Evolutionary conservation across 352 stramenopile species (phyloP).

Genomic region (Phytopythium chamaehyphon): DNA sequence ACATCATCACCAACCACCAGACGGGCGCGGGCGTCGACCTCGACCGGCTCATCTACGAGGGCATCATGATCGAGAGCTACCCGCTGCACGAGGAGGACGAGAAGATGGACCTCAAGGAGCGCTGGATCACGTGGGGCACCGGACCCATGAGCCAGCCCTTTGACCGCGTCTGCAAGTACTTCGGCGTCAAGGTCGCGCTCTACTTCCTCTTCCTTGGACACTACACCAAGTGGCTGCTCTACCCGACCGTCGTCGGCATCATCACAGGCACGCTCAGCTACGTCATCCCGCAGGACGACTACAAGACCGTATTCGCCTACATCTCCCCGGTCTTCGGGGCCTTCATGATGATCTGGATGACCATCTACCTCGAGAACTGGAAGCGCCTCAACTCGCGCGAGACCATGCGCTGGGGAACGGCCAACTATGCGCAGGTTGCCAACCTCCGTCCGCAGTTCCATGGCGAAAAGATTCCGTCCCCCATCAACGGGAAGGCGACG

Average conservation of each 20-base stretch:
- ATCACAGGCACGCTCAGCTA: slow-evolving; percentile 84
- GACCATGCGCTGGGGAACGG: slow-evolving; percentile 83
- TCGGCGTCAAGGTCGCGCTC: slow-evolving; percentile 92
- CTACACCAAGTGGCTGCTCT: slow-evolving; percentile 94
- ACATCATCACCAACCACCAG: slow-evolving; percentile 76
- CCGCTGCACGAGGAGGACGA: slow-evolving; percentile 71
- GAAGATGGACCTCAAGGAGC: slow-evolving; percentile 50
- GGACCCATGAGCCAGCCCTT: slow-evolving; percentile 78
- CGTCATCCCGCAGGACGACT: slow-evolving; percentile 31
- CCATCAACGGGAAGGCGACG: slow-evolving; percentile 65
- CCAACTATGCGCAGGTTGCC: slow-evolving; percentile 62
- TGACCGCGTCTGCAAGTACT: slow-evolving; percentile 80
- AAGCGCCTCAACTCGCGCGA: slow-evolving; percentile 78
- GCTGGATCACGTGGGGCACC: slow-evolving; percentile 70
- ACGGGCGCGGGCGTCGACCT: slow-evolving; percentile 65
- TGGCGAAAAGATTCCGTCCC: slow-evolving; percentile 66
- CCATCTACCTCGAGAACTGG: slow-evolving; percentile 89
- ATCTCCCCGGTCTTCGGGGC: slow-evolving; percentile 72
- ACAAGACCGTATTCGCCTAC: slow-evolving; percentile 69
- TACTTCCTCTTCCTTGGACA: slow-evolving; percentile 98
- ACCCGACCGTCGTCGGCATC: slow-evolving; percentile 88
- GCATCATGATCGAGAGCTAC: slow-evolving; percentile 71
- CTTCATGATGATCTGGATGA: slow-evolving; percentile 90
- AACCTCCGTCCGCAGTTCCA: slow-evolving; percentile 74
- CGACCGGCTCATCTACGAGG: slow-evolving; percentile 72